Percentiles rank a stretch among this genome's conserved stretches.
phyloP scores from a whole-genome alignment of 768 basidiomycete genomes.

The Leccinum arenicola region DNA sequence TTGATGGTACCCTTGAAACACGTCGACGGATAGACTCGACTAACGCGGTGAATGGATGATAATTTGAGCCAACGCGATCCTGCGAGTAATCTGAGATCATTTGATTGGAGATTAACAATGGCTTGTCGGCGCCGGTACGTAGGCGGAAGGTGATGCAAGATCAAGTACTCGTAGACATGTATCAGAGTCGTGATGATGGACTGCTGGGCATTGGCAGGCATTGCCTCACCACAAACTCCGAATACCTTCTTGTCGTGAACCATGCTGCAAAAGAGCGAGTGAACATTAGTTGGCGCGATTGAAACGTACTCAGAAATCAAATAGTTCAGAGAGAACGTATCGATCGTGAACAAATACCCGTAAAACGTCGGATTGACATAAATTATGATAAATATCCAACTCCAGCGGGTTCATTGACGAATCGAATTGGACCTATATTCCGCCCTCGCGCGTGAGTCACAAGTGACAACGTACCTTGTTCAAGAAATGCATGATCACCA shows the following conservation, averaged over 20 bases:
- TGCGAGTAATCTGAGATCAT: conserved; percentile 85
- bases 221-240: conserved; percentile 83
- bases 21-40: no score
- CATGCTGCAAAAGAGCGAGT: conserved; percentile 57
- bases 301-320: conserved; percentile 78
- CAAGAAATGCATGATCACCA: conserved; percentile 94
- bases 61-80: conserved; percentile 91
- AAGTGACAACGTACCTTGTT: conserved; percentile 46
- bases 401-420: background rate
- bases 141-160: no score
- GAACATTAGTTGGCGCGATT: background rate
- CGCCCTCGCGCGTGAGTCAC: no score
- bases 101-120: conserved; percentile 44
- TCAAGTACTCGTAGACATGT: no score
- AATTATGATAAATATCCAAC: conserved; percentile 61
- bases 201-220: conserved; percentile 76
- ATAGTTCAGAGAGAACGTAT: conserved; percentile 84
- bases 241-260: conserved; percentile 88
- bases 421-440: conserved; percentile 23
- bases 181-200: no score
- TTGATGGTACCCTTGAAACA: no score
- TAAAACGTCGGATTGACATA: conserved; percentile 97
- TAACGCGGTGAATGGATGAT: no score
- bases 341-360: conserved; percentile 90
- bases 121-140: no score